Evolutionary conservation across 2,329 filamentous ascomycete species (phyloP).

Genomic region (Paecilomyces sp.): DNA sequence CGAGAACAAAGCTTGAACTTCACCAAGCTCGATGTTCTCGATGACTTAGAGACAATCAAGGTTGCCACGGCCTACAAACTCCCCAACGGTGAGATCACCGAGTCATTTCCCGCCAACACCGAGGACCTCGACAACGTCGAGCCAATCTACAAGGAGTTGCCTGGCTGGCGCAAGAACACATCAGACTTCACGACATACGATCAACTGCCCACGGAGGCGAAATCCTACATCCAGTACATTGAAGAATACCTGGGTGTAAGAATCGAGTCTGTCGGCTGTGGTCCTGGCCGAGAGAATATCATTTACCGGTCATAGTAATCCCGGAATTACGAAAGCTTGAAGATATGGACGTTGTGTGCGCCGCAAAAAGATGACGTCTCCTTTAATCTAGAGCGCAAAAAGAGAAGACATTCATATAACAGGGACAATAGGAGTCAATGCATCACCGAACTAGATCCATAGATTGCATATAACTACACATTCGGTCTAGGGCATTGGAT

Average conservation of each 20-base stretch:
- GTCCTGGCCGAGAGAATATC: slow-evolving; percentile 56
- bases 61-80: slow-evolving; percentile 52
- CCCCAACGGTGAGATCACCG: slow-evolving; percentile 40
- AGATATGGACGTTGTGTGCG: not conserved
- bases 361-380: not conserved
- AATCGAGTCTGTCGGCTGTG: slow-evolving; percentile 58
- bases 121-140: slow-evolving; percentile 47
- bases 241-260: slow-evolving; percentile 50
- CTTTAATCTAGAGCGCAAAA: not conserved
- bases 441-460: not conserved
- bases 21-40: slow-evolving; percentile 59
- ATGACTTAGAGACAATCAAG: slow-evolving; percentile 57
- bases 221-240: slow-evolving; percentile 56
- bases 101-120: slow-evolving; percentile 53
- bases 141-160: slow-evolving; percentile 52
- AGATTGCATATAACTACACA: not conserved
- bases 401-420: not conserved
- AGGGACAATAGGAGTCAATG: not conserved
- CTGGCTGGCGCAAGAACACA: slow-evolving; percentile 55
- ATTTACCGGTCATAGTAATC: slow-evolving; percentile 26
- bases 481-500: not conserved
- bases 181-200: slow-evolving; percentile 51
- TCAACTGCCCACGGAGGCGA: slow-evolving; percentile 51
- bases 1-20: slow-evolving; percentile 44
- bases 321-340: not conserved